Conservation (phyloP, 2,329 filamentous ascomycete genomes). For the Diaporthe vexans region DNA sequence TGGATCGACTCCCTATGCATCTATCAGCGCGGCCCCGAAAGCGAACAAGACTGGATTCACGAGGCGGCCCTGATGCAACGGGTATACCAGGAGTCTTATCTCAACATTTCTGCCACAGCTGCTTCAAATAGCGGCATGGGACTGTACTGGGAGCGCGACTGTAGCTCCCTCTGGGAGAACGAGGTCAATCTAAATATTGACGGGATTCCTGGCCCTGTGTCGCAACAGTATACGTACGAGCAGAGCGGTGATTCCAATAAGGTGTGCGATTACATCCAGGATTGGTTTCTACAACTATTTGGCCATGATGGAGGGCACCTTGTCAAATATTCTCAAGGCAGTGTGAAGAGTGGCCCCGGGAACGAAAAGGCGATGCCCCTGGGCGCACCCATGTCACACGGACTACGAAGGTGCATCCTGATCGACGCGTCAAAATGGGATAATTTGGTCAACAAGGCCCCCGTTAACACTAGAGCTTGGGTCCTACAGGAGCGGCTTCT, state of each 20-base stretch:
- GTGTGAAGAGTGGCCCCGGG: background rate
- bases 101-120: conserved; percentile 43
- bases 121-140: conserved; percentile 38
- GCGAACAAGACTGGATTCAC: conserved; percentile 40
- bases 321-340: background rate
- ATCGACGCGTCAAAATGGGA: background rate
- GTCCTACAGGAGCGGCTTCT: conserved; percentile 46
- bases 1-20: conserved; percentile 40
- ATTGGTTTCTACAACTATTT: too few species aligned
- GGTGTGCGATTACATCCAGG: too few species aligned
- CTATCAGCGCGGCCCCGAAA: conserved; percentile 1
- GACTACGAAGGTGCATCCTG: background rate
- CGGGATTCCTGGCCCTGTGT: background rate
- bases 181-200: background rate
- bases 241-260: too few species aligned
- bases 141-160: conserved; percentile 13
- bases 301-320: too few species aligned
- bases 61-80: conserved; percentile 43
- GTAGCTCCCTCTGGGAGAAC: background rate
- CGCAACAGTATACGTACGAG: too few species aligned
- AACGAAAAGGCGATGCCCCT: background rate
- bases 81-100: conserved; percentile 43
- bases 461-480: conserved; percentile 44
- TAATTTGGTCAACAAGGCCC: background rate
- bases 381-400: background rate